Evolutionary conservation across 768 basidiomycete genomes (phyloP).

Genomic region (Leccinum broughii): DNA sequence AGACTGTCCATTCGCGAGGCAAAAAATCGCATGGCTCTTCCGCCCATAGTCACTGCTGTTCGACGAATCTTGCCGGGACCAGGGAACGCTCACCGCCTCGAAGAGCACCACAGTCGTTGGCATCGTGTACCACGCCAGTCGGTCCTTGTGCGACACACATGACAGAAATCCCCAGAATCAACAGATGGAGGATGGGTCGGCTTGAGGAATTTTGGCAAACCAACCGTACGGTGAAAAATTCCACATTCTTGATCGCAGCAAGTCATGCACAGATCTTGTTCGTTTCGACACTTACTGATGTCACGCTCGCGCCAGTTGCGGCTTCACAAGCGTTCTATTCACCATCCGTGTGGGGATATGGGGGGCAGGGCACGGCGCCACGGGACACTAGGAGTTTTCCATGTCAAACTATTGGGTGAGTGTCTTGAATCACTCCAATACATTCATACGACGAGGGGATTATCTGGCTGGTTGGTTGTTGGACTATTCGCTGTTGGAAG

Average conservation of each 20-base stretch:
- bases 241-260: slow-evolving; percentile 23
- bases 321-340: slow-evolving; percentile 16
- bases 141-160: not conserved
- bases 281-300: slow-evolving; percentile 26
- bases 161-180: slow-evolving; percentile 7
- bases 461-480: slow-evolving; percentile 11
- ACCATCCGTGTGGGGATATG: slow-evolving; percentile 6
- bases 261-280: slow-evolving; percentile 21
- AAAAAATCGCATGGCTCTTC: slow-evolving; percentile 15
- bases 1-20: not conserved
- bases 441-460: slow-evolving; percentile 26
- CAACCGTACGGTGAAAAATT: slow-evolving; percentile 30
- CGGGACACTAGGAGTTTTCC: not conserved
- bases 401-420: slow-evolving; percentile 28
- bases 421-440: slow-evolving; percentile 34
- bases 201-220: slow-evolving; percentile 11
- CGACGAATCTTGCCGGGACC: not conserved
- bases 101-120: slow-evolving; percentile 3
- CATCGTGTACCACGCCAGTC: slow-evolving; percentile 2
- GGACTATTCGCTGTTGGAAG: slow-evolving; percentile 4
- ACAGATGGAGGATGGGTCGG: slow-evolving; percentile 4
- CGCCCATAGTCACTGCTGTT: not conserved
- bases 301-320: slow-evolving; percentile 16
- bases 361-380: slow-evolving; percentile 11
- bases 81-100: slow-evolving; percentile 13